Evolutionary conservation across 352 stramenopile species (phyloP), one percentile per base, ranked within the genome.

Genomic region (Pythium aristosporum): DNA sequence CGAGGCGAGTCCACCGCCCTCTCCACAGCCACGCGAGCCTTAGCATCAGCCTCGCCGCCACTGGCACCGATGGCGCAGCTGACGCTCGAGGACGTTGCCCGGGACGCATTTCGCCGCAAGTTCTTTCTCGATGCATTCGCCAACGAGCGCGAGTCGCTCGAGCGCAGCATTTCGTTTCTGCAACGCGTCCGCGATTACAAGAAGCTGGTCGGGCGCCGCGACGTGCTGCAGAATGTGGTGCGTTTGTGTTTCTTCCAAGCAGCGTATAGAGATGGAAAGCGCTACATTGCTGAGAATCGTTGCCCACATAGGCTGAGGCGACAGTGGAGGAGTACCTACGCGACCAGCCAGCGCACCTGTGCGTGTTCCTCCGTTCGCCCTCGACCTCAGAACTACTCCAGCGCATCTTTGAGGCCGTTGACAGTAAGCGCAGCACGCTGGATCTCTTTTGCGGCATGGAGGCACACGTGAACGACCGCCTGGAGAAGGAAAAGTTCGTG

Each of bases 391-490:
- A 49, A 25, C 67, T 91, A 44, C 47, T 76, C 1, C 51, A 43
- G 13, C 73, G 75, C 21, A 61, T 91, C 10, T 13, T 76, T 3
- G 59, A 42, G 5, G 67, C 68, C 1, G 73, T 87, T 9, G 51
- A 64, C 25, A 51, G 53, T 5, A 64, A 68, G 3, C 65, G 68
- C 28, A 78, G 74, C 48, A 73, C 80, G 13, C 49, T 85, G 20
- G 77, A 88, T 25, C 74, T 92, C n/a, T 89, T 89, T 60, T 69
- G 67, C 32, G 80, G 79, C 4, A 44, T 92, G 25, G 83, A 92
- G 58, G 70, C 67, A 25, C 72, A 77, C 44, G 75, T 91, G 10
- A 74, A 70, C 44, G 65, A 71, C 8, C 69, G 69, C 9, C 70
- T 92, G n/a, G 75, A 75, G 37, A 52, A 71, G 18, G 75, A 85